A percentile compares a stretch with the other conserved stretches of the same genome.
These are phyloP conservation scores for Trypanosoma lewisi DNA, from an alignment of 208 protist species.

Conservation along the genomic window DNA sequence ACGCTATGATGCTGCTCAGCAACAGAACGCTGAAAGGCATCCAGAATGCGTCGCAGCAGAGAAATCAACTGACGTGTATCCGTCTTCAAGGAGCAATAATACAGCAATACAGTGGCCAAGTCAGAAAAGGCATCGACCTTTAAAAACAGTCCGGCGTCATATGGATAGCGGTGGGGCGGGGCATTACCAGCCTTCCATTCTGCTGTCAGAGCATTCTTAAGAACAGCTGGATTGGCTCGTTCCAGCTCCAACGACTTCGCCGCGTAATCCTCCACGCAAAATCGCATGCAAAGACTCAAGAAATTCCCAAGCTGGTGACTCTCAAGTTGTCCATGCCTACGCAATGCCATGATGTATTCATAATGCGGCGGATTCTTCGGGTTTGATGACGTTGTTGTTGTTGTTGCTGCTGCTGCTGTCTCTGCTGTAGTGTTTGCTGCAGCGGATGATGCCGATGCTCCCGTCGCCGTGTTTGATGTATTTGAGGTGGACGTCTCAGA, in stretches of 20 bases:
- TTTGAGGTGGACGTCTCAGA: background rate
- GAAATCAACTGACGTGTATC: conserved; percentile 56
- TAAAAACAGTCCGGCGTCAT: conserved; percentile 49
- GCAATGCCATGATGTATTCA: conserved; percentile 77
- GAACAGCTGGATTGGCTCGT: conserved; percentile 37
- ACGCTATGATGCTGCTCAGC: conserved; percentile 74
- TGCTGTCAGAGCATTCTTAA: conserved; percentile 14
- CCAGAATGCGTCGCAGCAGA: conserved; percentile 76
- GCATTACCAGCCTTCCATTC: conserved; percentile 58
- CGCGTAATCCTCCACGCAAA: conserved; percentile 90
- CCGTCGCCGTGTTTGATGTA: background rate
- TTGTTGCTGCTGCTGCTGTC: background rate
- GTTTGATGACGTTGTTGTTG: conserved; percentile 5
- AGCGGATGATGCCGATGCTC: conserved; percentile 4
- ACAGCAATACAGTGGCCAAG: conserved; percentile 91
- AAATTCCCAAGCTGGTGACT: conserved; percentile 76
- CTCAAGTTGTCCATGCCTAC: conserved; percentile 82
- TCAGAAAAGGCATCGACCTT: conserved; percentile 93
- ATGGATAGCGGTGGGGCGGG: conserved; percentile 65
- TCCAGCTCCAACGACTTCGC: conserved; percentile 73
- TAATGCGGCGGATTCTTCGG: conserved; percentile 43
- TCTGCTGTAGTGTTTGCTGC: background rate
- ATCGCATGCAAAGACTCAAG: conserved; percentile 75
- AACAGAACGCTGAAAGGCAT: conserved; percentile 65
- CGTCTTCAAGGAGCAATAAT: conserved; percentile 72